These are phyloP conservation scores for Trichoderma simmonsii DNA, from an alignment of 2,329 filamentous ascomycete genomes.

Conservation along the genomic window DNA sequence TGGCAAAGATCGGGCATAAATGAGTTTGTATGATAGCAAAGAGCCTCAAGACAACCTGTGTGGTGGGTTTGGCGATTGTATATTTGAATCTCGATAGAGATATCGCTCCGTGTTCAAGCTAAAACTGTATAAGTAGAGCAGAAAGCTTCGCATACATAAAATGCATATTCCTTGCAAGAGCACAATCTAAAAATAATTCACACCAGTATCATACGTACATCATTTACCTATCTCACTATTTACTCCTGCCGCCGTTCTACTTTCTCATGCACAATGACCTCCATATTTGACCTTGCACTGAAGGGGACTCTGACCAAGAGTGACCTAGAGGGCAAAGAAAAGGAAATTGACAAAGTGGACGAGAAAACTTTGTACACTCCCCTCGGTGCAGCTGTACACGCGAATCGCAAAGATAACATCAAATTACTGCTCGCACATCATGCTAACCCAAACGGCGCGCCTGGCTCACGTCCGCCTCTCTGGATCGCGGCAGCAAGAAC, in stretches of 20 bases:
- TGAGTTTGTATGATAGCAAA: too few relatives aligned
- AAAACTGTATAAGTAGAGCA: background rate
- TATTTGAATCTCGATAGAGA: background rate
- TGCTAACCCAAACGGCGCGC: background rate
- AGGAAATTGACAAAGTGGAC: background rate
- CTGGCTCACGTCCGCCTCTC: background rate
- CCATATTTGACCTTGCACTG: background rate
- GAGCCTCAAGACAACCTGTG: too few relatives aligned
- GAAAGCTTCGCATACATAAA: background rate
- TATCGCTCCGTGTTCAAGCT: too few relatives aligned
- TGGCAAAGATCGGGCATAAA: too few relatives aligned
- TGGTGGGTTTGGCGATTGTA: too few relatives aligned
- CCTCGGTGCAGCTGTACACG: background rate
- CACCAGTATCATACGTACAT: background rate
- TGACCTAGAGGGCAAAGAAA: background rate
- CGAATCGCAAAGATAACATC: background rate
- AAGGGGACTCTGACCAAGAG: background rate
- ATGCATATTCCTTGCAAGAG: background rate
- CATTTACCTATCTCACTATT: background rate
- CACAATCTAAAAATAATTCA: background rate
- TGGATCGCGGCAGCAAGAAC: background rate
- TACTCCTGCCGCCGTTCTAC: background rate
- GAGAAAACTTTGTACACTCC: background rate
- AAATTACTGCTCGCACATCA: background rate
- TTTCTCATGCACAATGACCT: background rate